Evolutionary conservation across 192 early-diverging fungal genomes (phyloP).

Genomic region (Gigaspora rosea): DNA sequence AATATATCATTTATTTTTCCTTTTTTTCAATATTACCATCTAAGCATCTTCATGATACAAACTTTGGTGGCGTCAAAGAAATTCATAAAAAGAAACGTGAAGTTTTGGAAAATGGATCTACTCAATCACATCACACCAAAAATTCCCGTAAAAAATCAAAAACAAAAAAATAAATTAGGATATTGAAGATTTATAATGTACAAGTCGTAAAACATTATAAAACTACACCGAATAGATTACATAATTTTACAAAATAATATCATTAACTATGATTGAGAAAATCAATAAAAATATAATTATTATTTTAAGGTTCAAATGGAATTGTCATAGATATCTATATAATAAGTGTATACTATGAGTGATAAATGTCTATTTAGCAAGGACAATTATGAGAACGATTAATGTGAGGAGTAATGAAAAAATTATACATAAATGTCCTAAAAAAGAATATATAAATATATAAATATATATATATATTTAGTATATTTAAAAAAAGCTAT

Average conservation of each 20-base stretch:
- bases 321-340: too few relatives aligned
- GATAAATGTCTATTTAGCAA: too few relatives aligned
- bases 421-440: neutral
- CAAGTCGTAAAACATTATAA: too few relatives aligned
- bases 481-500: neutral
- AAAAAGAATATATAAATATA: neutral
- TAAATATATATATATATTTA: neutral
- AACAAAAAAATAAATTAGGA: neutral
- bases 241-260: too few relatives aligned
- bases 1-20: neutral
- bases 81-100: slow-evolving; percentile 61
- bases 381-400: neutral
- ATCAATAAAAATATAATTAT: too few relatives aligned
- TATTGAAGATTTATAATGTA: too few relatives aligned
- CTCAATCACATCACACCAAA: neutral
- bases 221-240: too few relatives aligned
- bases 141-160: neutral
- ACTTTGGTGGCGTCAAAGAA: slow-evolving; percentile 55
- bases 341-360: too few relatives aligned
- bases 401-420: neutral
- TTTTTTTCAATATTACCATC: neutral
- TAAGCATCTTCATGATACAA: slow-evolving; percentile 52
- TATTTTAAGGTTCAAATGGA: too few relatives aligned
- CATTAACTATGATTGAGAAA: too few relatives aligned
- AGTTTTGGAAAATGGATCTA: neutral